phyloP scores from a whole-genome alignment of 1,284 basidiomycete species.

The Ganoderma resinaceum region DNA sequence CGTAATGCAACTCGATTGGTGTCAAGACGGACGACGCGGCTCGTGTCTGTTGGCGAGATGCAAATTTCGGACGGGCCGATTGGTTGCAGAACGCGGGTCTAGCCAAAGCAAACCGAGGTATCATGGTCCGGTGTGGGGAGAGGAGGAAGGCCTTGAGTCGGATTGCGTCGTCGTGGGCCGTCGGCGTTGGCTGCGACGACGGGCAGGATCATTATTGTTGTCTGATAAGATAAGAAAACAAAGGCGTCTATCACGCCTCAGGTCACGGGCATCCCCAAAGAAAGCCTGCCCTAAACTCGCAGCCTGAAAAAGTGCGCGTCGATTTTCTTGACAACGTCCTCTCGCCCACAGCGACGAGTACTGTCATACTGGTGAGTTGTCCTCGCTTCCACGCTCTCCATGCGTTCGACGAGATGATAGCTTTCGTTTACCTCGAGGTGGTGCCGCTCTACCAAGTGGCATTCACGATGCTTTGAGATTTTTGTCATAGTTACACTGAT shows the following conservation, averaged over 20 bases:
- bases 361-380: slow-evolving; percentile 32
- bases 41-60: neutral
- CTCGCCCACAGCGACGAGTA: slow-evolving; percentile 13
- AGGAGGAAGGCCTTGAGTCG: neutral
- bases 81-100: neutral
- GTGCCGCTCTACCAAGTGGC: slow-evolving; percentile 55
- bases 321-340: slow-evolving; percentile 11
- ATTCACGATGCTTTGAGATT: slow-evolving; percentile 56
- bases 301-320: slow-evolving; percentile 24
- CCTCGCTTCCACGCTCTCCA: neutral
- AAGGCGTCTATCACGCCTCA: neutral
- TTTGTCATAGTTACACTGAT: slow-evolving; percentile 93
- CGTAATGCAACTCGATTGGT: slow-evolving; percentile 51
- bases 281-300: slow-evolving; percentile 27
- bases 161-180: neutral
- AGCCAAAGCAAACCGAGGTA: neutral
- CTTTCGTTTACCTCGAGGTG: slow-evolving; percentile 55
- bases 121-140: neutral
- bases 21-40: slow-evolving; percentile 17
- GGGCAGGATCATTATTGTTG: neutral
- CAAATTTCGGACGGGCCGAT: no score
- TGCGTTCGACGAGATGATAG: slow-evolving; percentile 64
- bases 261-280: slow-evolving; percentile 5
- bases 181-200: neutral
- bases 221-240: slow-evolving; percentile 1